phyloP scores from a whole-genome alignment of 2,329 filamentous ascomycete species.

The Fusarium sp. region DNA sequence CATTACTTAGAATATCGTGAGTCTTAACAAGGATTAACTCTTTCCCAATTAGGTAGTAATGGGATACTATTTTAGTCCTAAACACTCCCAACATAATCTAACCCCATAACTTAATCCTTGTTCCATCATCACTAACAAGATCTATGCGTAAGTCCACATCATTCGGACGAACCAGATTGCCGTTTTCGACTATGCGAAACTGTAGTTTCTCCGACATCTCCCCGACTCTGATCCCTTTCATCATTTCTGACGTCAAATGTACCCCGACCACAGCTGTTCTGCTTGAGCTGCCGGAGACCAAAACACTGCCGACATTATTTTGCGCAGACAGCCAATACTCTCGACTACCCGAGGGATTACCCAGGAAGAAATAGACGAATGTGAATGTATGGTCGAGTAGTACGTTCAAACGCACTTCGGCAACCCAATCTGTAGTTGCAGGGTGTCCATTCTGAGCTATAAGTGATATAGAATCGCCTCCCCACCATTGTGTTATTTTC shows the following conservation, averaged over 20 bases:
- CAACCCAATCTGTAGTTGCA: constrained; percentile 70
- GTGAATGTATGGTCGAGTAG: not conserved
- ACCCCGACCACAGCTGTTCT: not conserved
- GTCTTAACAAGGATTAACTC: too few relatives aligned
- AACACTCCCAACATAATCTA: constrained; percentile 1
- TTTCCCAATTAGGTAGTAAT: too few relatives aligned
- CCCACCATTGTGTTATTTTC: constrained; percentile 66
- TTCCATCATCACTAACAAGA: not conserved
- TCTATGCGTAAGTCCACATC: not conserved
- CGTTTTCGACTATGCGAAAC: constrained; percentile 1
- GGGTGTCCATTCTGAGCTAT: not conserved
- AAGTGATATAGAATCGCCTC: constrained; percentile 18
- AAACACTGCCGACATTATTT: not conserved
- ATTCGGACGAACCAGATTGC: not conserved
- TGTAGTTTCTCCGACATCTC: not conserved
- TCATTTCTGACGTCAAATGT: not conserved
- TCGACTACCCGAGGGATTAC: constrained; percentile 62
- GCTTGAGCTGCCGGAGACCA: not conserved
- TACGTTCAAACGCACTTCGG: constrained; percentile 73
- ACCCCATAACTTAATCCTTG: not conserved
- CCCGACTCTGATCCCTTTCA: not conserved
- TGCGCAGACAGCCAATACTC: constrained; percentile 54
- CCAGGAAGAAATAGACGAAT: constrained; percentile 75
- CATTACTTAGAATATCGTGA: too few relatives aligned
- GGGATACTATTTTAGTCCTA: too few relatives aligned